Evolutionary conservation across 2,329 filamentous ascomycete genomes (phyloP), one percentile per base, ranked within the genome.

Genomic region (Ophiostoma ulmi): DNA sequence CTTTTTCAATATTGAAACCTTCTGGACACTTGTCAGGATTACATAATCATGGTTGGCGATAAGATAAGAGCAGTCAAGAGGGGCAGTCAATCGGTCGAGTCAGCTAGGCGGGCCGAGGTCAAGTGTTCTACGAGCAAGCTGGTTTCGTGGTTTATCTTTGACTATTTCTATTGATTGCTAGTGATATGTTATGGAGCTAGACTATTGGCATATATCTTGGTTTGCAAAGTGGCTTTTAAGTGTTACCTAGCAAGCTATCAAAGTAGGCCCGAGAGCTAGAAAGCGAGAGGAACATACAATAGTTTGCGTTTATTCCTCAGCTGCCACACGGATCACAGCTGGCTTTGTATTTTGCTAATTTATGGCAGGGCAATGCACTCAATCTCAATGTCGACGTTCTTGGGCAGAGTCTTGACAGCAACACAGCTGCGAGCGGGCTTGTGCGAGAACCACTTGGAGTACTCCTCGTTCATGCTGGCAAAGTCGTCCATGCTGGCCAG

Each of bases 401-500:
- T 93, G 73, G 93, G 93, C 74, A 97, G 86, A 76, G 91, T 88
- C 85, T 95, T 94, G 74, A 96, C 94, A 5, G 93, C 93, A 70
- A 97, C 92, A 78, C 93, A 97, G 82, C 90, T 93, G 75, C 92
- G 87, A n/a, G 92, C 91, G 26, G 93, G 93, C 86, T 93, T 94
- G 82, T 92, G 90, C 72, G 85, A 81, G 80, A 94, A 94, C 85
- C 89, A 93, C 81, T 93, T 90, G 80, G 89, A 90, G 80, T 95
- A 97, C 77, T 92, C 90, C 75, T 85, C 85, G 81, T 97, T 97
- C 91, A 97, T 93, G 79, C 88, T 88, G 68, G 86, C 89, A 78
- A 98, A 98, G 81, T 95, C 86, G 74, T 85, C 87, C 94, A 98
- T 98, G 81, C 96, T 91, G 68, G 91, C 90, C 73, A 98, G 83